These are phyloP conservation scores for Parathielavia appendiculata DNA, from an alignment of 495 filamentous ascomycete species.

Conservation along the genomic window DNA sequence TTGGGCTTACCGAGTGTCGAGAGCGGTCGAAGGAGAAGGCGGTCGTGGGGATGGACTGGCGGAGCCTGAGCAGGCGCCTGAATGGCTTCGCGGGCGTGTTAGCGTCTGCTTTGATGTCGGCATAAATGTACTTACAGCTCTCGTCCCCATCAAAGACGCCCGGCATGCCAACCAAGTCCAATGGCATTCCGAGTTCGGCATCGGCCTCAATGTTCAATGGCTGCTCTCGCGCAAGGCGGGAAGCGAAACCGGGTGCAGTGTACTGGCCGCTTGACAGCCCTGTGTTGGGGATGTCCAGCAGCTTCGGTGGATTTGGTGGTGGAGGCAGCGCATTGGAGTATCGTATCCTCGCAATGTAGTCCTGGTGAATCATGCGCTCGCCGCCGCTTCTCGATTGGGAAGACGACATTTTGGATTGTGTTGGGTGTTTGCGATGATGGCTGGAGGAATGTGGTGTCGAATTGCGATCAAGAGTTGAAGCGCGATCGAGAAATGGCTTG, in stretches of 20 bases:
- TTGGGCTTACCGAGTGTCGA: slow-evolving; percentile 75
- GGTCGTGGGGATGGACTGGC: slow-evolving; percentile 73
- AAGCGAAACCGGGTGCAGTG: slow-evolving; percentile 80
- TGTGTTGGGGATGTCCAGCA: slow-evolving; percentile 90
- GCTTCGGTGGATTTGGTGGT: slow-evolving; percentile 87
- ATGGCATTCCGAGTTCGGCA: slow-evolving; percentile 94
- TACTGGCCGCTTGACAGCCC: slow-evolving; percentile 78
- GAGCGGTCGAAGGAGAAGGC: slow-evolving; percentile 71
- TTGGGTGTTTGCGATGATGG: background rate
- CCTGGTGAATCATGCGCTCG: slow-evolving; percentile 75
- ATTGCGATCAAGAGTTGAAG: background rate
- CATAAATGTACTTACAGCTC: slow-evolving; percentile 60
- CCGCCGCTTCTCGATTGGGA: slow-evolving; percentile 36
- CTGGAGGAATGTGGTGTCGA: background rate
- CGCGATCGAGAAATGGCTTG: background rate
- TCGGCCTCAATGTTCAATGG: slow-evolving; percentile 95
- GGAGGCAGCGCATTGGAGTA: slow-evolving; percentile 94
- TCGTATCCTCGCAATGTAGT: slow-evolving; percentile 90
- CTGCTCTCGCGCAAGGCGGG: slow-evolving; percentile 80
- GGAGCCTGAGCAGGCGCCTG: slow-evolving; percentile 65
- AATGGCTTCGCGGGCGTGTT: slow-evolving; percentile 56
- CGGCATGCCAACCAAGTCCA: slow-evolving; percentile 91
- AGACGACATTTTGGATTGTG: slow-evolving; percentile 38
- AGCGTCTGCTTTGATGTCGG: slow-evolving; percentile 15
- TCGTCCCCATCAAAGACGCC: slow-evolving; percentile 94